Evolutionary conservation across 1,284 basidiomycete species (phyloP), one percentile per base, ranked within the genome.

Genomic region (Leccinum cinnamomeum): DNA sequence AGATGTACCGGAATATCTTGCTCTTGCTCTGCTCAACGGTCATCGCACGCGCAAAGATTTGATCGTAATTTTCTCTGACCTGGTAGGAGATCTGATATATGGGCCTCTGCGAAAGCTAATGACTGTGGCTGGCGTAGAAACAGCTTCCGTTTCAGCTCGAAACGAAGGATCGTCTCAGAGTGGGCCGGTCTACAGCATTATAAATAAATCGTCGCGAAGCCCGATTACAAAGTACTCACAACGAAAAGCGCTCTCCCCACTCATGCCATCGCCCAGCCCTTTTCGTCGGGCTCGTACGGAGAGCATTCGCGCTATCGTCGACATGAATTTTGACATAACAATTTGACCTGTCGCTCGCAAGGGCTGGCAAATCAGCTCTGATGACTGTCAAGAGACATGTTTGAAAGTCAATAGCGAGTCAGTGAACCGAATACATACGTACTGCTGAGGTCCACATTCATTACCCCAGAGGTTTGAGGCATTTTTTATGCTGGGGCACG

Each of bases 311-410:
- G n/a, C 64, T 62, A 7, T 16, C 57, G 44, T 73, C 66, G 16
- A 74, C 62, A 35, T 59, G 58, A 8, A 74, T 66, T n/a, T 63
- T 46, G n/a, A 74, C 56, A 25, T 70, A 74, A 33, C 64, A 73
- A 30, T 70, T 72, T 5, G 66, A 64, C 72, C 72, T 66, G 4
- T 65, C 57, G 18, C 18, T 64, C 3, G 72, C 11, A 46, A 62
- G 57, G 0, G 35, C 58, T 0, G 70, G 70, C 46, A 72, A 28
- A 25, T 73, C 71, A 0, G 66, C 70, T 33, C 53, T 74, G 61
- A 74, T 33, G 62, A 72, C 72, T 72, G 41, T 20, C 18, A 10
- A 2, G 8, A 5, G 44, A 28, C 8, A 2, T 11, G 25, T 37
- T 11, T 39, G 28, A 53, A 51, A 16, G 57, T 3, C 28, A 51